phyloP scores from a whole-genome alignment of 495 filamentous ascomycete species.

The Arthonia radiata region DNA sequence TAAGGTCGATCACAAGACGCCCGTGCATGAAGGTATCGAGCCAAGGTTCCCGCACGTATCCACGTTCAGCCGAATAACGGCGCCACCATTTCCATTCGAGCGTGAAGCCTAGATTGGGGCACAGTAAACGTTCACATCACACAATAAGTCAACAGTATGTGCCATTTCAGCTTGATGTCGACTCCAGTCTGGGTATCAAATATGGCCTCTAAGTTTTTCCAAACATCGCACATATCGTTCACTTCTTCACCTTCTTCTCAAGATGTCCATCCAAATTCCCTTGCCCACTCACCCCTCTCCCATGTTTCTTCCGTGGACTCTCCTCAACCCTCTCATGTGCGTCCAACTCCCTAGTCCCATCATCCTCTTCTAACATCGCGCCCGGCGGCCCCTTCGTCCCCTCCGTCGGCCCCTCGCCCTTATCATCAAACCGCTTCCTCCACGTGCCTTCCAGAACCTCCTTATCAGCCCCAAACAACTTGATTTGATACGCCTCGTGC shows the following conservation, averaged over 20 bases:
- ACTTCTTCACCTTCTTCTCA: constrained; percentile 13
- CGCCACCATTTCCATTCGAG: too few species aligned
- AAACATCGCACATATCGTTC: too few species aligned
- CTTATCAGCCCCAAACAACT: constrained; percentile 31
- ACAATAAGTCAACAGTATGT: too few species aligned
- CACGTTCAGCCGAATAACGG: too few species aligned
- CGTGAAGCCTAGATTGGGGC: too few species aligned
- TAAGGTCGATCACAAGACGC: too few species aligned
- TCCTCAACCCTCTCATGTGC: constrained; percentile 1
- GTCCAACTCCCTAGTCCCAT: constrained; percentile 6
- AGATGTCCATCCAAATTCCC: constrained; percentile 20
- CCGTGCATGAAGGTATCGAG: too few species aligned
- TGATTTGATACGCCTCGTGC: constrained; percentile 38
- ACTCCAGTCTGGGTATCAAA: too few species aligned
- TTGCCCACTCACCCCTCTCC: constrained; percentile 10
- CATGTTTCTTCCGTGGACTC: constrained; percentile 3
- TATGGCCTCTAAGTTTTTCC: too few species aligned
- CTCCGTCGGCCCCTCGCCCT: constrained; percentile 21
- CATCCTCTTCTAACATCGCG: constrained; percentile 5
- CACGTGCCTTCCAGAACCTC: constrained; percentile 35
- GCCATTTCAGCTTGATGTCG: too few species aligned
- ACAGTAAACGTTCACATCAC: too few species aligned
- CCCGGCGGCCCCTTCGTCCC: constrained; percentile 10
- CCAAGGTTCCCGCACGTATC: too few species aligned
- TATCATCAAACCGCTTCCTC: constrained; percentile 27